Evolutionary conservation across 1,284 basidiomycete species (phyloP).

Genomic region (Microbotryum intermedium): DNA sequence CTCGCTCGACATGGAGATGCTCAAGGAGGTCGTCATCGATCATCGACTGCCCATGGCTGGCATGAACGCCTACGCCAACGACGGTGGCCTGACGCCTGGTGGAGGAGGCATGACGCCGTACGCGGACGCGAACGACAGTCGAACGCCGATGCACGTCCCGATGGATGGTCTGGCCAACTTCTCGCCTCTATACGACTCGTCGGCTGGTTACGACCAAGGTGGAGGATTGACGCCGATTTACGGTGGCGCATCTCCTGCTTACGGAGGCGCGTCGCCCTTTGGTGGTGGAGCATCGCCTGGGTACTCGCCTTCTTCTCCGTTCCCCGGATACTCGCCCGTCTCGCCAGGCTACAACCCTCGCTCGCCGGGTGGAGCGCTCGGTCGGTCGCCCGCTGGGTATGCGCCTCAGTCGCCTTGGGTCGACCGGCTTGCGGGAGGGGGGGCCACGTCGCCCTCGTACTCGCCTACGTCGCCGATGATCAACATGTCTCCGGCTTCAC

Average conservation of each 20-base stretch:
- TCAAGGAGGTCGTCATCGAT: constrained; percentile 98
- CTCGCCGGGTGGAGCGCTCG: constrained; percentile 38
- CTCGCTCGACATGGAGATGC: constrained; percentile 91
- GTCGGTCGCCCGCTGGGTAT: constrained; percentile 42
- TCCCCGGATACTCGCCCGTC: constrained; percentile 61
- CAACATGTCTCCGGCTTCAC: constrained; percentile 63
- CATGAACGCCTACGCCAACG: constrained; percentile 55
- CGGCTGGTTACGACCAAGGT: constrained; percentile 54
- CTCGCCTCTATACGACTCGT: constrained; percentile 89
- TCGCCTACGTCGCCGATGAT: constrained; percentile 55
- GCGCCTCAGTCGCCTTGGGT: constrained; percentile 50
- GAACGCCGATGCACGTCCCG: constrained; percentile 25
- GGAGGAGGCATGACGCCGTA: constrained; percentile 75
- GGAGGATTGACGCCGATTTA: constrained; percentile 76
- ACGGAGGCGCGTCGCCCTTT: constrained; percentile 29
- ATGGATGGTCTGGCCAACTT: constrained; percentile 56
- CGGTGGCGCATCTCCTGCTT: constrained; percentile 43
- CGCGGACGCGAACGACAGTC: constrained; percentile 39
- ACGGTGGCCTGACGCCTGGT: constrained; percentile 85
- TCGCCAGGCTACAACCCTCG: constrained; percentile 8
- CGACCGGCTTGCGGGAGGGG: constrained; percentile 5
- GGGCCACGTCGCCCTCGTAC: constrained; percentile 43
- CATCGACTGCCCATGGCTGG: constrained; percentile 67
- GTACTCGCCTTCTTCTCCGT: background rate
- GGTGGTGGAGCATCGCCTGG: constrained; percentile 62